phyloP scores from a whole-genome alignment of 129 eudicot species.

The Oenanthe sinensis region DNA sequence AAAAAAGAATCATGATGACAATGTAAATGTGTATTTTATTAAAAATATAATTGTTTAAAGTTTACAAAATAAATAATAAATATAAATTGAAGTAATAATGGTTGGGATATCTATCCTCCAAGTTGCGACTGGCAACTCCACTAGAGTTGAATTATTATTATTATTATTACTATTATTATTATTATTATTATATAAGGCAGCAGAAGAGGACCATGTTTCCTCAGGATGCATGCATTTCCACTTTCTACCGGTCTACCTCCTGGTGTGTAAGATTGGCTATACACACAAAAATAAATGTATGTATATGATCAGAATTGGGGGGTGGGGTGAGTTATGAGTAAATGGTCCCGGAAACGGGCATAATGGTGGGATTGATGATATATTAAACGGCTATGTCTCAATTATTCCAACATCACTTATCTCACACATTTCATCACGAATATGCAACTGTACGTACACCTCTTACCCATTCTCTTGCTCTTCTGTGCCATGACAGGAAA shows the following conservation, averaged over 20 bases:
- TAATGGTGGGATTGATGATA: background rate
- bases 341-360: conserved; percentile 1
- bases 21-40: too few species aligned
- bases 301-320: background rate
- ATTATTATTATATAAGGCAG: background rate
- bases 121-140: background rate
- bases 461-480: background rate
- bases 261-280: background rate
- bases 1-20: too few species aligned
- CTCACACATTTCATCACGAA: background rate
- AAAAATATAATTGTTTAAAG: too few species aligned
- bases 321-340: background rate
- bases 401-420: conserved; percentile 1
- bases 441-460: background rate
- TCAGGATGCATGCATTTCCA: background rate
- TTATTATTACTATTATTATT: background rate
- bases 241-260: background rate
- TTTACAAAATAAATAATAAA: too few species aligned
- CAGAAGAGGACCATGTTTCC: background rate
- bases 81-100: background rate
- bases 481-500: too few species aligned
- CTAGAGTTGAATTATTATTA: background rate
- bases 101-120: background rate
- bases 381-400: background rate
- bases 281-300: background rate